Percentiles rank a stretch among this genome's conserved stretches.
Conservation (phyloP, 116 monocot genomes). For the Trichopus zeylanicus region DNA sequence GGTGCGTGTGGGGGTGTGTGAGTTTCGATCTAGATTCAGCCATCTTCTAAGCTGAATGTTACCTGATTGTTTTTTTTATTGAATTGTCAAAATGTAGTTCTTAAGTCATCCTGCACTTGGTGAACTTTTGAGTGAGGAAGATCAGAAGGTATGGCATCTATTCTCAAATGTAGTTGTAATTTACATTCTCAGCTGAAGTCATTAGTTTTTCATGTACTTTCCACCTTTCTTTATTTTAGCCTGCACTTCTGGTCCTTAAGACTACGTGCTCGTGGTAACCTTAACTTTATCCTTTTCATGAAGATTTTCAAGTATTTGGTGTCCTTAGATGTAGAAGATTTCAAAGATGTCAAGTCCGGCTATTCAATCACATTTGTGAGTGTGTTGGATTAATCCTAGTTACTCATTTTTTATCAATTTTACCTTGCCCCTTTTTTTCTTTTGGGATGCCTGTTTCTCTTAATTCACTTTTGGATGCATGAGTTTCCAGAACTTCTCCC, state of each 20-base stretch:
- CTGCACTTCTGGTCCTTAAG: neutral
- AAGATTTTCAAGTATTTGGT: slow-evolving; percentile 51
- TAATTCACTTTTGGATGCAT: neutral
- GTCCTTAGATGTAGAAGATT: slow-evolving; percentile 73
- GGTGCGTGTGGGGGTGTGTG: neutral
- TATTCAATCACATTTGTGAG: slow-evolving; percentile 80
- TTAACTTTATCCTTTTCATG: neutral
- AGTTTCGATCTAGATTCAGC: neutral
- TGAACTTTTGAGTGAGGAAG: slow-evolving; percentile 66
- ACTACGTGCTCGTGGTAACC: neutral
- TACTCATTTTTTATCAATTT: no score
- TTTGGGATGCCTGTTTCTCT: neutral
- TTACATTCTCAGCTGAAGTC: no score
- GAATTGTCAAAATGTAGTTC: slow-evolving; percentile 33
- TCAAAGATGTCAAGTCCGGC: slow-evolving; percentile 76
- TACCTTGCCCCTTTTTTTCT: neutral
- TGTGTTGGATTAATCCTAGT: neutral
- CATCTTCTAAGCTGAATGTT: neutral
- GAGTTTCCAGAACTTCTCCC: slow-evolving; percentile 33
- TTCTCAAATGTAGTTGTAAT: no score
- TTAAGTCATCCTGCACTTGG: slow-evolving; percentile 80
- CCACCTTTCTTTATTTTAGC: neutral
- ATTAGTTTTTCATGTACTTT: neutral
- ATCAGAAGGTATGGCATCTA: slow-evolving; percentile 86
- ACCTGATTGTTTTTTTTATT: neutral